Evolutionary conservation across 169 alveolate genomes (phyloP).

Genomic region (Ichthyophthirius multifiliis): DNA sequence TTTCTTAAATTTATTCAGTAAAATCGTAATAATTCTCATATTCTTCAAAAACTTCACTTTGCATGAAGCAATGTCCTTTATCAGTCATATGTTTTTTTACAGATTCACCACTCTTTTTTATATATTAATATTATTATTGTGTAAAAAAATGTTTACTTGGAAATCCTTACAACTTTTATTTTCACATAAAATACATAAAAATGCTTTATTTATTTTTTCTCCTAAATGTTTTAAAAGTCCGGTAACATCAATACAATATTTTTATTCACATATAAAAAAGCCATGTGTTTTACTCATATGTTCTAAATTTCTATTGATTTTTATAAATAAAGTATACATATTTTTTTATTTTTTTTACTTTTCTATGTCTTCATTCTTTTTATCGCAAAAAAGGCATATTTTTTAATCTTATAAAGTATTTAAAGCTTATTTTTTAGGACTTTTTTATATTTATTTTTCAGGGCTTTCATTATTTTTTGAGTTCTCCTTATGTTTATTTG

Average conservation of each 20-base stretch:
- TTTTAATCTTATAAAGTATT: background rate
- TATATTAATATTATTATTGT: background rate
- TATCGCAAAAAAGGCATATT: conserved; percentile 31
- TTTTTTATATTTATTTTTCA: background rate
- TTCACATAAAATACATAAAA: background rate
- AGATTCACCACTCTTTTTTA: conserved; percentile 15
- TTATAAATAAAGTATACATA: background rate
- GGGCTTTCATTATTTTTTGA: background rate
- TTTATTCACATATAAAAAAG: conserved; percentile 28
- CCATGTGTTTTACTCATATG: conserved; percentile 34
- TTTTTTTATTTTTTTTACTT: background rate
- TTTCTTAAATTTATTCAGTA: background rate
- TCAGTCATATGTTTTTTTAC: conserved; percentile 31
- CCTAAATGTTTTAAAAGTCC: conserved; percentile 16
- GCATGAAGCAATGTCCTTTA: conserved; percentile 30
- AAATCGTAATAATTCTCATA: background rate
- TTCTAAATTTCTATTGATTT: background rate
- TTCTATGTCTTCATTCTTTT: background rate
- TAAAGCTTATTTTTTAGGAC: background rate
- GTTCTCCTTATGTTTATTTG: conserved; percentile 29
- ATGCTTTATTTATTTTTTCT: background rate
- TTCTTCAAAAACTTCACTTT: background rate
- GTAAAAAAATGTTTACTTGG: background rate
- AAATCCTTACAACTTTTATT: background rate
- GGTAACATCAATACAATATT: background rate